Conservation (phyloP, 768 basidiomycete genomes). For the Boletus vermiculosoides region DNA sequence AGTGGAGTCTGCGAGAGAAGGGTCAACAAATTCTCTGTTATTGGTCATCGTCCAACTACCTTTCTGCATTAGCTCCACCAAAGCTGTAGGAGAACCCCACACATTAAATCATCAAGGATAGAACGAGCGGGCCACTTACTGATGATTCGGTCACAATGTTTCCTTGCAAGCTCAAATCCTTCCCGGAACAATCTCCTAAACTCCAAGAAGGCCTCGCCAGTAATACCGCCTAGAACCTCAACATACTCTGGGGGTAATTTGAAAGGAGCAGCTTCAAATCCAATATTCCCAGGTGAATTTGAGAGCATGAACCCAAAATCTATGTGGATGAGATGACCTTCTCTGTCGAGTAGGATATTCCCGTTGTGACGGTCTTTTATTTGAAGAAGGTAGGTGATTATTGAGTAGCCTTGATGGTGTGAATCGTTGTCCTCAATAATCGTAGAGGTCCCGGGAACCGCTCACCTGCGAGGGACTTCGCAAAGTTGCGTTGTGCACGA, state of each 20-base stretch:
- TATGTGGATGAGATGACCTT: constrained; percentile 94
- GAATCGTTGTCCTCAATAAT: background rate
- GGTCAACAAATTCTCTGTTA: constrained; percentile 1
- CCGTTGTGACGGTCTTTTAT: constrained; percentile 99
- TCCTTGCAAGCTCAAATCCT: constrained; percentile 90
- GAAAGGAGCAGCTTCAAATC: constrained; percentile 99
- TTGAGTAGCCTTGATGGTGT: constrained; percentile 71
- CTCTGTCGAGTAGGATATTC: constrained; percentile 93
- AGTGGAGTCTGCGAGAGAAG: constrained; percentile 61
- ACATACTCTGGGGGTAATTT: constrained; percentile 94
- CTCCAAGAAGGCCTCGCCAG: constrained; percentile 71
- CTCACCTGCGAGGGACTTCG: constrained; percentile 82
- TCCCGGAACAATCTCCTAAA: constrained; percentile 88
- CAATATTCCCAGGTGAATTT: constrained; percentile 95
- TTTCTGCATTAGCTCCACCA: constrained; percentile 99
- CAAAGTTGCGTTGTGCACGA: constrained; percentile 92
- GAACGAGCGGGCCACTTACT: constrained; percentile 47
- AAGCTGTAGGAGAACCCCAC: constrained; percentile 39
- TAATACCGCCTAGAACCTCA: constrained; percentile 88
- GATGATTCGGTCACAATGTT: constrained; percentile 95
- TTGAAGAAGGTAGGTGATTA: constrained; percentile 95
- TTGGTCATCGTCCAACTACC: constrained; percentile 41
- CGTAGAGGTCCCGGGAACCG: background rate
- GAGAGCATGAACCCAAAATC: constrained; percentile 98
- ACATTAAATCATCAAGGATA: constrained; percentile 2